These are phyloP conservation scores for Vitis hybrid DNA, from an alignment of 177 flowering plant species.

Conservation along the genomic window DNA sequence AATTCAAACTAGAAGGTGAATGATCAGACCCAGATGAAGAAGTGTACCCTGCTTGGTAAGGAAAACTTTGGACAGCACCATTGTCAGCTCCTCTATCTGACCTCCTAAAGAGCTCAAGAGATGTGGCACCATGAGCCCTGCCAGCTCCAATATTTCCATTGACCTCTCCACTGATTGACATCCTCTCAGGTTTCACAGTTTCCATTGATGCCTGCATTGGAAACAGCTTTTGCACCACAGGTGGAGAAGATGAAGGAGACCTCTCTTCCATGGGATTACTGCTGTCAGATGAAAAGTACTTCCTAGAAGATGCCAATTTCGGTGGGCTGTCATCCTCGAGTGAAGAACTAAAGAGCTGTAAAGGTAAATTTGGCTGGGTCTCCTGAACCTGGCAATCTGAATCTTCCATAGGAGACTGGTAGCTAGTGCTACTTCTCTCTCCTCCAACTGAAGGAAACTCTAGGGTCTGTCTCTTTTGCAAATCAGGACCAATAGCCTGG, in stretches of 20 bases:
- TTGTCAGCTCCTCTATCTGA: conserved; percentile 38
- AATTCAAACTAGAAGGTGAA: conserved; percentile 79
- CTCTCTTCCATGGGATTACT: conserved; percentile 75
- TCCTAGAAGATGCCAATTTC: conserved; percentile 51
- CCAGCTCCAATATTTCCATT: conserved; percentile 36
- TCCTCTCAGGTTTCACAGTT: conserved; percentile 34
- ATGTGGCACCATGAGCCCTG: conserved; percentile 33
- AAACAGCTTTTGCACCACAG: conserved; percentile 63
- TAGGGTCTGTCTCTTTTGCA: conserved; percentile 23
- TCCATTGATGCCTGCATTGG: conserved; percentile 56
- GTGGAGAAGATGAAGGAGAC: conserved; percentile 78
- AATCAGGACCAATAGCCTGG: conserved; percentile 27
- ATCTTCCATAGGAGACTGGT: conserved; percentile 58
- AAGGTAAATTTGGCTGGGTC: conserved; percentile 39
- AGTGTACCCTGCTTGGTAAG: conserved; percentile 61
- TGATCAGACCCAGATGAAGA: conserved; percentile 85
- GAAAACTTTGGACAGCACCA: conserved; percentile 42
- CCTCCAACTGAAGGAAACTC: conserved; percentile 38
- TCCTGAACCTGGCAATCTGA: conserved; percentile 54
- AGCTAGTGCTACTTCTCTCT: conserved; percentile 54
- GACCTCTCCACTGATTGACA: conserved; percentile 33
- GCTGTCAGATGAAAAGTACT: conserved; percentile 83
- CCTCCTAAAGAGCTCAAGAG: conserved; percentile 59
- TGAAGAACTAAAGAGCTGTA: conserved; percentile 80
- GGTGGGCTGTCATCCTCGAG: conserved; percentile 66